Evolutionary conservation across 78 protist species (phyloP).

Genomic region (Bigelowiella natans): DNA sequence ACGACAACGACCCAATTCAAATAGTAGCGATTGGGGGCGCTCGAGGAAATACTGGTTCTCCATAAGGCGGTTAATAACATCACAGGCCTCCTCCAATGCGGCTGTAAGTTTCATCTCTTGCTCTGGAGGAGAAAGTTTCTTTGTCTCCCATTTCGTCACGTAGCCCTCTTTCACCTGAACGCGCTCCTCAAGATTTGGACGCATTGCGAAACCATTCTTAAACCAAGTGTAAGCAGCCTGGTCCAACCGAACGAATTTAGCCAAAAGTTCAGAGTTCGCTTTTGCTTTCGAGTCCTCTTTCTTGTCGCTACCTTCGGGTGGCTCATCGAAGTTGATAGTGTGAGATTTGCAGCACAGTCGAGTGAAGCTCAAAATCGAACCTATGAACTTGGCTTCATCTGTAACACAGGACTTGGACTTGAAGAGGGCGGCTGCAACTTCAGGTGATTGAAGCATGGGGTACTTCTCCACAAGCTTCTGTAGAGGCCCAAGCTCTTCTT

Average conservation of each 20-base stretch:
- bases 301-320: not conserved
- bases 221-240: not conserved
- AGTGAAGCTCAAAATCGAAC: not conserved
- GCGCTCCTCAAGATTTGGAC: not conserved
- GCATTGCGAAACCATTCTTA: not conserved
- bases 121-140: not conserved
- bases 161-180: not conserved
- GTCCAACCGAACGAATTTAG: not conserved
- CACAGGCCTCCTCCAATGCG: not conserved
- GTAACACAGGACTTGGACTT: not conserved
- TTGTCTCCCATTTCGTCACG: not conserved
- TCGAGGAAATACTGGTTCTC: not conserved
- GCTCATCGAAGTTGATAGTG: not conserved
- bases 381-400: not conserved
- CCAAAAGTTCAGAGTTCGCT: not conserved
- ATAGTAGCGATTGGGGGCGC: not conserved
- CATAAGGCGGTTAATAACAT: not conserved
- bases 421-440: not conserved
- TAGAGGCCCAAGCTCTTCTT: not conserved
- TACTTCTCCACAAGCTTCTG: not conserved
- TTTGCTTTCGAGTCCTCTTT: not conserved
- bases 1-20: not conserved
- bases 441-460: not conserved
- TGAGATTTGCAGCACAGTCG: not conserved
- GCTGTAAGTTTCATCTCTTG: not conserved